Evolutionary conservation across 345 rosid species (phyloP).

Genomic region (Microthlaspi erraticum): DNA sequence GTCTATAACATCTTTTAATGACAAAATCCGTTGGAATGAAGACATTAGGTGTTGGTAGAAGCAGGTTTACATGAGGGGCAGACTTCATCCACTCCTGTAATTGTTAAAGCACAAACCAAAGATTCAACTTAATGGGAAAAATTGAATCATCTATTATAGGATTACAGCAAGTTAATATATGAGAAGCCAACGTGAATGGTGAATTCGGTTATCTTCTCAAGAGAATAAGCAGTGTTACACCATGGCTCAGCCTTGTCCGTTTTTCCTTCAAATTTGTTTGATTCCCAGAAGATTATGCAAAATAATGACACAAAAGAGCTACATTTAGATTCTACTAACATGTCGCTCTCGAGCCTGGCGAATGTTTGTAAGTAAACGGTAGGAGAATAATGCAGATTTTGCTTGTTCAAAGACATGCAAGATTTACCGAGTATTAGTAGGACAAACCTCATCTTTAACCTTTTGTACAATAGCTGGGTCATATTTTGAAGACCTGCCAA

Average conservation of each 20-base stretch:
- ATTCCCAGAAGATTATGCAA: constrained; percentile 85
- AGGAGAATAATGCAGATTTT: no score
- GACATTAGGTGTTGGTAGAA: constrained; percentile 67
- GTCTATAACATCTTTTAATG: constrained; percentile 58
- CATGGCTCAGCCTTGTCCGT: constrained; percentile 86
- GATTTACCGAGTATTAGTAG: no score
- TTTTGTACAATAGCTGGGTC: no score
- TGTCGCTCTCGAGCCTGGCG: no score
- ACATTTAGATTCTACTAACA: no score
- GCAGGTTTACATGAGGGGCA: constrained; percentile 64
- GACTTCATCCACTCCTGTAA: constrained; percentile 77
- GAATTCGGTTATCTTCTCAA: constrained; percentile 57
- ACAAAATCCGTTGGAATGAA: constrained; percentile 85
- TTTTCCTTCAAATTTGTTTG: constrained; percentile 80
- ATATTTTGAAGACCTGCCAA: no score
- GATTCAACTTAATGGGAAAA: not conserved
- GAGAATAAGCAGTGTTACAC: constrained; percentile 79
- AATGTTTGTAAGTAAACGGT: no score
- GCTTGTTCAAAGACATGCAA: no score
- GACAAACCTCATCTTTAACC: no score
- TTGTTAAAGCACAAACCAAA: constrained; percentile 19
- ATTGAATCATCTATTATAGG: not conserved
- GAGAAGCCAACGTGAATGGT: constrained; percentile 62
- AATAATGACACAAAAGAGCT: no score
- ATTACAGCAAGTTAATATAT: not conserved